phyloP scores from a whole-genome alignment of 495 filamentous ascomycete species.

The Pseudevernia furfuracea region DNA sequence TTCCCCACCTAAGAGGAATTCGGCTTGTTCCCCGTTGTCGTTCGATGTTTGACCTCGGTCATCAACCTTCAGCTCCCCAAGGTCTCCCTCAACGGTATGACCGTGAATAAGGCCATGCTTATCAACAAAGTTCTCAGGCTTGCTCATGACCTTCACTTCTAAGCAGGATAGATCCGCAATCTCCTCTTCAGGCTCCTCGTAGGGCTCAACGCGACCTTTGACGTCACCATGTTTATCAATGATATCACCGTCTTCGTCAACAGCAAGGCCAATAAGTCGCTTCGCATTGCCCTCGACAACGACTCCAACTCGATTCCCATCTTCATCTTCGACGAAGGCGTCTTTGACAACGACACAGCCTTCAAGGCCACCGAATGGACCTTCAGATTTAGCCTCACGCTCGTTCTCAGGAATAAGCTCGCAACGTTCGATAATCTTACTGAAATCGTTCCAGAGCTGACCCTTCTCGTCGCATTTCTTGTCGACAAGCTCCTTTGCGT shows the following conservation, averaged over 20 bases:
- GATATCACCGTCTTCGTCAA: constrained; percentile 80
- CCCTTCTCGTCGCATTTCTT: constrained; percentile 65
- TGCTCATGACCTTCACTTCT: constrained; percentile 80
- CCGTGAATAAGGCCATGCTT: too few relatives aligned
- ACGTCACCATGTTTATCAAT: constrained; percentile 72
- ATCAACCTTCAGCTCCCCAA: too few relatives aligned
- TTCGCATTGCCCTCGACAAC: constrained; percentile 68
- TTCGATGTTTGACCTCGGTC: too few relatives aligned
- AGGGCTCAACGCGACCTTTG: constrained; percentile 68
- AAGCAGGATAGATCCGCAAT: constrained; percentile 58
- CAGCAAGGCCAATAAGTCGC: constrained; percentile 62
- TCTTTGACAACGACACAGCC: constrained; percentile 59
- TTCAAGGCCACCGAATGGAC: constrained; percentile 69
- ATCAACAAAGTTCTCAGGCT: constrained; percentile 54
- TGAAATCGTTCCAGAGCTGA: constrained; percentile 65
- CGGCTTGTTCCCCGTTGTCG: too few relatives aligned
- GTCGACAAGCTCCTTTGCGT: constrained; percentile 57
- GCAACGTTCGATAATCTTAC: constrained; percentile 63
- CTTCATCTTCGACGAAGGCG: constrained; percentile 61
- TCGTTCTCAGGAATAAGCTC: constrained; percentile 68
- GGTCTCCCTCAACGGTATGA: too few relatives aligned
- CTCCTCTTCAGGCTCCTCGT: constrained; percentile 51
- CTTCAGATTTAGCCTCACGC: constrained; percentile 58
- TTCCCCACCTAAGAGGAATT: too few relatives aligned
- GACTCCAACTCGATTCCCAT: constrained; percentile 61